Base-by-base conservation (phyloP, 371 early-diverging fungal species). In the Mortierella sp. region DNA sequence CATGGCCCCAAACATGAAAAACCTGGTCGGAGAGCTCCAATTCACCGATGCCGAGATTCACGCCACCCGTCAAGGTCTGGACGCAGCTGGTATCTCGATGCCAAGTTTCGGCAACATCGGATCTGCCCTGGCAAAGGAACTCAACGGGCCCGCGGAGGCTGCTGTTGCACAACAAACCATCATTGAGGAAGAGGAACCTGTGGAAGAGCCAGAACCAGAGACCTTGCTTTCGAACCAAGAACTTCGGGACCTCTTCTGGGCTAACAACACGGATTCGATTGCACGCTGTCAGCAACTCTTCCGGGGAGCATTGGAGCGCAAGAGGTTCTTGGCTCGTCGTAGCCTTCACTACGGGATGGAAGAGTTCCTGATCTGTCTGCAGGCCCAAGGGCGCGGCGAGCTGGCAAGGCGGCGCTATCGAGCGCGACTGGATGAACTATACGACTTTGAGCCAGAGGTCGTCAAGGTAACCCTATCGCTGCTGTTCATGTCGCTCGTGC, bases 1-100 rank as follows among this genome's bases (percentile, higher is more conserved):
- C 28, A 89, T 97, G 81, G 96, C 98, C 1, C 97, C 98, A 5
- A 92, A 91, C 70, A 98, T 99, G 86, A 96, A 96, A 74, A 96
- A 98, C 84, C 88, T 99, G 34, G 92, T 97, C 5, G 99, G 99
- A 9, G 91, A 95, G 54, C 92, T 99, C 9, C 92, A 96, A 69
- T 99, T 99, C 87, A 96, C 98, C 5, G 95, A 95, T 92, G 90
- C 85, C 80, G 79, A 97, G 82, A 89, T 99, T 72, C 91, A 90
- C 31, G 92, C 92, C 34, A 98, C 97, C 0, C 96, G 97, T 76
- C 93, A 93, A 57, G 95, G 94, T 51, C 90, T 99, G 34, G 96
- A 97, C 79, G 90, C 91, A 26, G 92, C 95, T 10, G 96, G 96
- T 13, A 91, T 95, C 11, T 77, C 90, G 10, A 93, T 98, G 93